Evolutionary conservation across 192 early-diverging fungal genomes (phyloP).

Genomic region (Bifiguratus adelaidae): DNA sequence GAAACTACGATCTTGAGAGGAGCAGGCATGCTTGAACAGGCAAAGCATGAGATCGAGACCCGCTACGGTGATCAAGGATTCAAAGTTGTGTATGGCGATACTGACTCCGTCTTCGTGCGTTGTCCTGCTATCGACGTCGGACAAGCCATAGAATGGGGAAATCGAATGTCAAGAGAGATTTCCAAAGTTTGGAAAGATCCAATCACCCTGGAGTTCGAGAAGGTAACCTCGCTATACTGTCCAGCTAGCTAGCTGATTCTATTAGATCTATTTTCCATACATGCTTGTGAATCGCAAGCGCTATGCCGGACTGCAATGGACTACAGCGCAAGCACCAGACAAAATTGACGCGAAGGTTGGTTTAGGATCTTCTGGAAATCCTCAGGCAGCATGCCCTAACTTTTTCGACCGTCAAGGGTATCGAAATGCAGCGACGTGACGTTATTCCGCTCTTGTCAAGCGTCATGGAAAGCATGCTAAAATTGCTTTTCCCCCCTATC

Average conservation of each 20-base stretch:
- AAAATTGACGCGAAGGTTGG: not conserved
- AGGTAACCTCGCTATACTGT: conserved; percentile 29
- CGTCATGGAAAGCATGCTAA: not conserved
- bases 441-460: not conserved
- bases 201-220: conserved; percentile 90
- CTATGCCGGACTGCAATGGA: not conserved
- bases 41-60: not conserved
- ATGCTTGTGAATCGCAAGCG: not conserved
- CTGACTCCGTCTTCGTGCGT: conserved; percentile 84
- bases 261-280: not conserved
- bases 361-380: no score
- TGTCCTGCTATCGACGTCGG: conserved; percentile 54
- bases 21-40: not conserved
- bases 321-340: not conserved
- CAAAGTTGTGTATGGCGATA: conserved; percentile 88
- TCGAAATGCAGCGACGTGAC: not conserved
- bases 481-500: not conserved
- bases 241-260: no score
- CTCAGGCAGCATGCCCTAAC: no score
- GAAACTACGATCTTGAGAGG: not conserved
- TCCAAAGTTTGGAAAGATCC: conserved; percentile 69
- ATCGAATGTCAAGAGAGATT: conserved; percentile 68
- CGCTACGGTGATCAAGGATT: not conserved
- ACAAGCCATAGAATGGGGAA: conserved; percentile 72
- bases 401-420: no score